phyloP scores from a whole-genome alignment of 1,284 basidiomycete genomes.

The Melanopsichium pennsylvanicum region DNA sequence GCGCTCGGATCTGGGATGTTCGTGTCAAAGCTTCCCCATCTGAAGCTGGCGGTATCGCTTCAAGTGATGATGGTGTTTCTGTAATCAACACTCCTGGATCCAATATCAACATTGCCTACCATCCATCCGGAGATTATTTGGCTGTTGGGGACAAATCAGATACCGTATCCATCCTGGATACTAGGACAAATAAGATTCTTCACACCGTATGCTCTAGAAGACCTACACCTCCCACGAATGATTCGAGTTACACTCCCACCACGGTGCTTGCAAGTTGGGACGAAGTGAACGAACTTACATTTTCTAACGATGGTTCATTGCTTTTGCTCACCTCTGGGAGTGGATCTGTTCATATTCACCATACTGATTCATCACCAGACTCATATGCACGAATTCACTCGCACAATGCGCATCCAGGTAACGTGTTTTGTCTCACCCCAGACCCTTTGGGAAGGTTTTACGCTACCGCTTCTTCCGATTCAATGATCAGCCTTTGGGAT shows the following conservation, averaged over 20 bases:
- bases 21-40: slow-evolving; percentile 6
- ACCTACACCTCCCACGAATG: background rate
- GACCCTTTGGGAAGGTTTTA: slow-evolving; percentile 50
- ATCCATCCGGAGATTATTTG: slow-evolving; percentile 48
- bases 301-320: slow-evolving; percentile 50
- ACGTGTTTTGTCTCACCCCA: slow-evolving; percentile 54
- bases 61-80: background rate
- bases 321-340: slow-evolving; percentile 55
- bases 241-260: background rate
- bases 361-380: background rate
- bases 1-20: slow-evolving; percentile 59
- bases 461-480: slow-evolving; percentile 51
- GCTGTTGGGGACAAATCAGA: slow-evolving; percentile 59
- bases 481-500: slow-evolving; percentile 53
- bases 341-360: slow-evolving; percentile 43
- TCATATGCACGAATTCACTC: slow-evolving; percentile 24
- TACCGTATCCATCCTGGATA: slow-evolving; percentile 54
- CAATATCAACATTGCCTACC: slow-evolving; percentile 60
- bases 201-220: slow-evolving; percentile 41
- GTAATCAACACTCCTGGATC: slow-evolving; percentile 35
- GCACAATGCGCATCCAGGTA: slow-evolving; percentile 47
- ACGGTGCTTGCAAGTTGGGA: slow-evolving; percentile 20
- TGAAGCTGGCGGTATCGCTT: too few relatives aligned
- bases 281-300: slow-evolving; percentile 60
- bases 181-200: slow-evolving; percentile 10